Percentiles rank a stretch among this genome's conserved stretches.
Conservation (phyloP, 1,284 basidiomycete genomes). For the Naganishia albida region DNA sequence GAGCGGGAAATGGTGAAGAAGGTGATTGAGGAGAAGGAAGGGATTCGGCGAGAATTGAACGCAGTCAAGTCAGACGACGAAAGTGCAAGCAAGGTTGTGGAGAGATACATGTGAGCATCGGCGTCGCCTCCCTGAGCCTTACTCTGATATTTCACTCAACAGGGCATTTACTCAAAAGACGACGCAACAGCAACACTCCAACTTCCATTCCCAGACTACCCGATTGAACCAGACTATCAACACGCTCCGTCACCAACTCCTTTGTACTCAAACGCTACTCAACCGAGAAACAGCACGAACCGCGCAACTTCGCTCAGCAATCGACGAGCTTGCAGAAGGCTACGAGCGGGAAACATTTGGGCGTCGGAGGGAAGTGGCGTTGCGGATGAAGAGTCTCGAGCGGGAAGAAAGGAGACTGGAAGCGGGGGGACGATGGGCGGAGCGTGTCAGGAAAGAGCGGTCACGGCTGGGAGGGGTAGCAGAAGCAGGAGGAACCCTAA, state of each 20-base stretch:
- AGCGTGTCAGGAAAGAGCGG: conserved; percentile 43
- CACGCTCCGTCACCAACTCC: conserved; percentile 59
- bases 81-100: conserved; percentile 78
- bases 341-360: conserved; percentile 73
- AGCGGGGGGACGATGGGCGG: conserved; percentile 48
- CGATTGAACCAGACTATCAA: conserved; percentile 67
- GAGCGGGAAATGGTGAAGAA: conserved; percentile 63
- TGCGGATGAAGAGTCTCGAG: conserved; percentile 67
- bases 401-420: conserved; percentile 63
- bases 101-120: conserved; percentile 74
- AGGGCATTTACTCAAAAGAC: conserved; percentile 85
- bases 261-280: conserved; percentile 57
- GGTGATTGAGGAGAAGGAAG: conserved; percentile 68
- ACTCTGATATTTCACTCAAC: neutral
- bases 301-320: conserved; percentile 61
- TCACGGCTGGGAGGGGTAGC: conserved; percentile 37
- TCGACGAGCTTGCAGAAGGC: conserved; percentile 74
- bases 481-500: conserved; percentile 41
- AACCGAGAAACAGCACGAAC: conserved; percentile 56
- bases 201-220: conserved; percentile 60
- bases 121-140: conserved; percentile 1
- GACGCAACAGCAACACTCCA: conserved; percentile 67
- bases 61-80: conserved; percentile 63
- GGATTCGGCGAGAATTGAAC: conserved; percentile 54
- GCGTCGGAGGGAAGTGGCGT: conserved; percentile 68